Evolutionary conservation across 768 basidiomycete genomes (phyloP).

Genomic region (Auricularia heimuer): DNA sequence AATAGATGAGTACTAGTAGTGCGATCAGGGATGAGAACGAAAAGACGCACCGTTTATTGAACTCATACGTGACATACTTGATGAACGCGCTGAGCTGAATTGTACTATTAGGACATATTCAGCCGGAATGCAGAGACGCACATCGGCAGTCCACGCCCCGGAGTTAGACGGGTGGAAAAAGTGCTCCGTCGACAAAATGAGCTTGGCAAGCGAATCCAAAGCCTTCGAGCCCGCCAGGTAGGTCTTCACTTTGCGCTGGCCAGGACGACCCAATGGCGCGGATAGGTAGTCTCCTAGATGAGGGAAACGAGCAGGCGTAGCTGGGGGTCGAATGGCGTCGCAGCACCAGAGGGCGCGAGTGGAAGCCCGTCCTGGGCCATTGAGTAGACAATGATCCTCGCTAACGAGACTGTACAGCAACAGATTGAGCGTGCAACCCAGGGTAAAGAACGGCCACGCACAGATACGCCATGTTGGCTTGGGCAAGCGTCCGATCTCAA

Average conservation of each 20-base stretch:
- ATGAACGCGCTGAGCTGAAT: constrained; percentile 70
- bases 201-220: constrained; percentile 71
- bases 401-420: constrained; percentile 51
- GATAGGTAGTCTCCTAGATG: constrained; percentile 50
- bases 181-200: constrained; percentile 79
- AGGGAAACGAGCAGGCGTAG: constrained; percentile 32
- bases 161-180: constrained; percentile 90
- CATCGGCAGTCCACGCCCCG: constrained; percentile 71
- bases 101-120: background rate
- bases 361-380: constrained; percentile 62
- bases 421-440: background rate
- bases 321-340: constrained; percentile 46
- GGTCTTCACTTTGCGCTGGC: constrained; percentile 31
- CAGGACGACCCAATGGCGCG: constrained; percentile 43
- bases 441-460: constrained; percentile 24
- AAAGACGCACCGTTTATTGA: constrained; percentile 56
- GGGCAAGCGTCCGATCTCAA: constrained; percentile 63
- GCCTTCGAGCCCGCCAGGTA: constrained; percentile 81
- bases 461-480: constrained; percentile 67
- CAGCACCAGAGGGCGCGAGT: constrained; percentile 46
- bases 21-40: background rate
- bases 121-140: constrained; percentile 23
- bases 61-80: constrained; percentile 74
- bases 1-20: background rate
- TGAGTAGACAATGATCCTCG: constrained; percentile 80